These are phyloP conservation scores for Globisporangium camurandrum DNA, from an alignment of 352 stramenopile genomes.

Conservation along the genomic window DNA sequence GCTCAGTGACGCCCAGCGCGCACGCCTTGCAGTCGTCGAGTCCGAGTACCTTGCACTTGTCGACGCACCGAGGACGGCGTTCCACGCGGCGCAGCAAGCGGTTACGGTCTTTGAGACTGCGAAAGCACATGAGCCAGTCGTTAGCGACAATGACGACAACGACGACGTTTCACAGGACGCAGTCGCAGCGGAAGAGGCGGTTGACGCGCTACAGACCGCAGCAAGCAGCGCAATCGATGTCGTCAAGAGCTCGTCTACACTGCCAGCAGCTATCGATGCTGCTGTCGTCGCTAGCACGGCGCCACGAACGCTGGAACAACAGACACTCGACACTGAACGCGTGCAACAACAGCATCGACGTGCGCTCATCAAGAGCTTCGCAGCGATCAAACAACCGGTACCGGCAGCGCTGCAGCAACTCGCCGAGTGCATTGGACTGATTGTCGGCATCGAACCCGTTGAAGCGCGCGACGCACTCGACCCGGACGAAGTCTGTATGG, in stretches of 20 bases:
- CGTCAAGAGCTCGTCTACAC: background rate
- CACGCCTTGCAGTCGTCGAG: constrained; percentile 32
- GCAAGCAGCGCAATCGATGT: background rate
- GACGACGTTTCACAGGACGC: too few relatives aligned
- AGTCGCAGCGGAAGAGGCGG: too few relatives aligned
- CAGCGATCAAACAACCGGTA: constrained; percentile 21
- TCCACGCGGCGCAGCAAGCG: constrained; percentile 16
- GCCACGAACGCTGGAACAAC: background rate
- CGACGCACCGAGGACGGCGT: constrained; percentile 18
- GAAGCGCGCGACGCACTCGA: constrained; percentile 57
- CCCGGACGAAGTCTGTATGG: constrained; percentile 62
- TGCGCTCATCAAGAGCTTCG: constrained; percentile 31
- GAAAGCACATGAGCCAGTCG: constrained; percentile 11
- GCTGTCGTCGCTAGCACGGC: background rate
- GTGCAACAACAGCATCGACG: constrained; percentile 9
- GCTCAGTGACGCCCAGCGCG: constrained; percentile 25
- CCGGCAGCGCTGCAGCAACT: constrained; percentile 54
- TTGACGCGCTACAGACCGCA: too few relatives aligned
- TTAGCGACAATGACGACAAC: too few relatives aligned
- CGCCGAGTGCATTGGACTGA: constrained; percentile 55
- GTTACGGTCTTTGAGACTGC: constrained; percentile 26
- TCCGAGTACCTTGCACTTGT: constrained; percentile 49
- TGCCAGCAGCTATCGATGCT: background rate
- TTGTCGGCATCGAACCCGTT: constrained; percentile 55
- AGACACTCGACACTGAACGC: background rate